Conservation (phyloP, 148 eudicot genomes). For the Vaccinium darrowii region DNA sequence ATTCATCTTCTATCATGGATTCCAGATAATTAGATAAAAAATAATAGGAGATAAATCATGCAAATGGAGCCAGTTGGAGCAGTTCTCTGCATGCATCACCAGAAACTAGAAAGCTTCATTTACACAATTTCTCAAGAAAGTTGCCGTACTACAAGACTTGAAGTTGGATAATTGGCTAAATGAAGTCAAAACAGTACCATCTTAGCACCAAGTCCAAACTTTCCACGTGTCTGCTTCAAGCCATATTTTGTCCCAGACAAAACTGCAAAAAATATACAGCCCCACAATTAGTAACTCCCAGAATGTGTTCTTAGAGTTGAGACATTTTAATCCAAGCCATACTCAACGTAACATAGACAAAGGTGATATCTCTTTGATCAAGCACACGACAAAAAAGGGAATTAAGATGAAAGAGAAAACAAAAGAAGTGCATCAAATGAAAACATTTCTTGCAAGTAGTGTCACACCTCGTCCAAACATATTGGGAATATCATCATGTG, state of each 20-base stretch:
- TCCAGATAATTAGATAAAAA: background rate
- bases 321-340: background rate
- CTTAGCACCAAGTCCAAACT: constrained; percentile 98
- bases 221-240: constrained; percentile 97
- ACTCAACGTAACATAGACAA: background rate
- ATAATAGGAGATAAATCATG: background rate
- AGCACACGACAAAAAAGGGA: background rate
- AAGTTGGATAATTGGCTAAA: constrained; percentile 13
- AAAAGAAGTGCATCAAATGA: background rate
- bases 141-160: background rate
- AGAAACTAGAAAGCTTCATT: constrained; percentile 11
- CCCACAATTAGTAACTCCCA: constrained; percentile 16
- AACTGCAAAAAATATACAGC: constrained; percentile 45
- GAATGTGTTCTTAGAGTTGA: background rate
- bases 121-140: constrained; percentile 6
- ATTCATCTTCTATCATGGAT: background rate
- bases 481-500: constrained; percentile 97
- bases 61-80: constrained; percentile 8
- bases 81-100: constrained; percentile 7
- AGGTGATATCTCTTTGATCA: background rate
- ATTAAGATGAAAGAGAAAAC: background rate
- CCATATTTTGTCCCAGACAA: constrained; percentile 98
- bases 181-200: constrained; percentile 55
- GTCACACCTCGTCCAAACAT: constrained; percentile 97
- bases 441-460: constrained; percentile 9